phyloP scores from a whole-genome alignment of 148 eudicot genomes.

The Oxyria digyna region DNA sequence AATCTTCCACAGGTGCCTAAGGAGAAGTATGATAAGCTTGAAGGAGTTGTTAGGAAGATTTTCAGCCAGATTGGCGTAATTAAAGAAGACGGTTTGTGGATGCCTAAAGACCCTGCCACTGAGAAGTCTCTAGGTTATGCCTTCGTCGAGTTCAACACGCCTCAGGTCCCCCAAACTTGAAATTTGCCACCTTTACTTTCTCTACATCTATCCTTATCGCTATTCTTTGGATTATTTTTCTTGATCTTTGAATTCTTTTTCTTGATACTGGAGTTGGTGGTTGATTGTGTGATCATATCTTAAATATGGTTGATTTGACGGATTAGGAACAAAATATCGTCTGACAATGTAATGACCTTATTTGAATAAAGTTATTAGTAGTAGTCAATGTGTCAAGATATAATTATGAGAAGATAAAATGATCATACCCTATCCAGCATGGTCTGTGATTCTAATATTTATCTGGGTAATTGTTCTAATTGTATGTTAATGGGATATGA shows the following conservation, averaged over 20 bases:
- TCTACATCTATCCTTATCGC: no score
- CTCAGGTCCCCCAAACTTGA: constrained; percentile 59
- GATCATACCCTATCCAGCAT: no score
- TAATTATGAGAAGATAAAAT: background rate
- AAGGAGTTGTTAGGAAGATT: constrained; percentile 65
- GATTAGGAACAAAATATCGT: no score
- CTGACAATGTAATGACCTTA: no score
- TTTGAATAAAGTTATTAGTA: background rate
- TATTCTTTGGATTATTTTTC: no score
- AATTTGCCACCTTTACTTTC: background rate
- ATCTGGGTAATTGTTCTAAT: background rate
- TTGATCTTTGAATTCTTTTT: no score
- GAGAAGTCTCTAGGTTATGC: constrained; percentile 63
- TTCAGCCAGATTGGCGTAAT: constrained; percentile 61
- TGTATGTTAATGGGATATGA: background rate
- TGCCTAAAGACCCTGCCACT: constrained; percentile 58
- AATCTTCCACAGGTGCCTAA: constrained; percentile 64
- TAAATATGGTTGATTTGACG: no score
- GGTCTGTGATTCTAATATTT: background rate
- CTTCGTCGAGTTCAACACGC: constrained; percentile 77
- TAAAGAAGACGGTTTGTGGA: constrained; percentile 73
- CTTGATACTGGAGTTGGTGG: no score
- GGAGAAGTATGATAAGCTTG: constrained; percentile 78
- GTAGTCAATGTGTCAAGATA: no score
- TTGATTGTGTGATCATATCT: no score